These are phyloP conservation scores for Penicillium sp. DNA, from an alignment of 2,329 filamentous ascomycete species.

Conservation along the genomic window DNA sequence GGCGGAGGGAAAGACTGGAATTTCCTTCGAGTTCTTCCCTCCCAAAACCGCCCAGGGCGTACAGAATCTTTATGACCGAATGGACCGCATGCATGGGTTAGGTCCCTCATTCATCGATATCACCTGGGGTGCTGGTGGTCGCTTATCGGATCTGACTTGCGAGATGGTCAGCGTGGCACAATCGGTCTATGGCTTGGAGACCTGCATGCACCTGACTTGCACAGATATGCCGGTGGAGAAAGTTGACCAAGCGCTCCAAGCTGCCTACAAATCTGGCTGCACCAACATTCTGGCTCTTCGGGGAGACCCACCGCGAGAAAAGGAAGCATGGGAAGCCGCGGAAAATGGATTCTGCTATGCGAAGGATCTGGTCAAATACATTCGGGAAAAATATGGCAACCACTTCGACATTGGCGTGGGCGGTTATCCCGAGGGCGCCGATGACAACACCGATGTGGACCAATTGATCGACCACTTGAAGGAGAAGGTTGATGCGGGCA, in stretches of 20 bases:
- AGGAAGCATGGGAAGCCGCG: constrained; percentile 87
- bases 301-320: constrained; percentile 88
- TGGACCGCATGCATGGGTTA: constrained; percentile 97
- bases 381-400: constrained; percentile 72
- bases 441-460: constrained; percentile 87
- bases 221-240: constrained; percentile 95
- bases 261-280: constrained; percentile 91
- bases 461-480: constrained; percentile 86
- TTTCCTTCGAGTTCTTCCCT: constrained; percentile 99
- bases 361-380: constrained; percentile 82
- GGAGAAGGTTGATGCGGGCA: constrained; percentile 93
- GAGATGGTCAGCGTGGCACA: constrained; percentile 98
- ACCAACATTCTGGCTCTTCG: constrained; percentile 94
- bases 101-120: constrained; percentile 97
- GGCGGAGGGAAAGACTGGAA: constrained; percentile 75
- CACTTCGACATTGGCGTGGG: constrained; percentile 98
- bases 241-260: constrained; percentile 81
- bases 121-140: constrained; percentile 95
- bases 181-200: constrained; percentile 91
- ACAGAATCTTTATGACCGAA: constrained; percentile 97
- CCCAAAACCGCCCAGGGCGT: constrained; percentile 88
- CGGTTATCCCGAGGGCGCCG: constrained; percentile 91
- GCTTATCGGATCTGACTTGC: constrained; percentile 84
- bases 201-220: constrained; percentile 98
- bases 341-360: constrained; percentile 89